Evolutionary conservation across 2,329 filamentous ascomycete species (phyloP).

Genomic region (Ascochyta pisi): DNA sequence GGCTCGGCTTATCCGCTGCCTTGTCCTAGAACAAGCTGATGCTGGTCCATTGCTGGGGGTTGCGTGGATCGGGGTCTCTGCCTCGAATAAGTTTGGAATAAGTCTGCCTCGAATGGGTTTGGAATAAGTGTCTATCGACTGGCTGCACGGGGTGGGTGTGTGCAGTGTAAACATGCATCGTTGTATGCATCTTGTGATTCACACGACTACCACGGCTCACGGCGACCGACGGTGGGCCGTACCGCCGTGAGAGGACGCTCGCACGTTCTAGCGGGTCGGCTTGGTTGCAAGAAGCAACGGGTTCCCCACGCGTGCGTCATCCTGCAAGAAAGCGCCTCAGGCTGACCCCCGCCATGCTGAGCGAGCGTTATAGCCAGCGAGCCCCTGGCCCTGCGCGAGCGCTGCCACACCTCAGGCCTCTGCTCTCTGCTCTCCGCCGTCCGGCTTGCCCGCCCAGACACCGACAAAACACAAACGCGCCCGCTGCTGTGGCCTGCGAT

Average conservation of each 20-base stretch:
- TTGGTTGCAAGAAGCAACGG: slow-evolving; percentile 14
- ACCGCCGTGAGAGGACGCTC: too few relatives aligned
- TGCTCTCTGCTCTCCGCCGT: slow-evolving; percentile 1
- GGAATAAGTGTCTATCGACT: too few relatives aligned
- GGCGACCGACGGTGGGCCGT: too few relatives aligned
- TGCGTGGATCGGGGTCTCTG: too few relatives aligned
- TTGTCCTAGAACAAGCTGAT: background rate
- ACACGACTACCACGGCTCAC: background rate
- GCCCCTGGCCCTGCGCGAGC: slow-evolving; percentile 33
- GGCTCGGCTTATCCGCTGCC: background rate
- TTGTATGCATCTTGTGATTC: too few relatives aligned
- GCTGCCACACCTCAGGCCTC: slow-evolving; percentile 19
- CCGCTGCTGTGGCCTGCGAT: slow-evolving; percentile 23
- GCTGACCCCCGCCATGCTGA: slow-evolving; percentile 34
- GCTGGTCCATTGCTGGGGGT: background rate
- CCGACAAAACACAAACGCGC: slow-evolving; percentile 5
- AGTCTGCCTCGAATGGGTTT: too few relatives aligned
- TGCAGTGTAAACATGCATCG: too few relatives aligned
- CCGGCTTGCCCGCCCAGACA: slow-evolving; percentile 2
- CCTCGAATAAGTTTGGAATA: too few relatives aligned
- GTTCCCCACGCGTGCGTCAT: slow-evolving; percentile 20
- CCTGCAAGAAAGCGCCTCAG: slow-evolving; percentile 23
- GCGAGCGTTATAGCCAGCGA: slow-evolving; percentile 7
- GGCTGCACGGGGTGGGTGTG: too few relatives aligned
- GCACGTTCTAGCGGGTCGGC: slow-evolving; percentile 8